phyloP scores from a whole-genome alignment of 257 asterid species.

The Ligustrum vulgare region DNA sequence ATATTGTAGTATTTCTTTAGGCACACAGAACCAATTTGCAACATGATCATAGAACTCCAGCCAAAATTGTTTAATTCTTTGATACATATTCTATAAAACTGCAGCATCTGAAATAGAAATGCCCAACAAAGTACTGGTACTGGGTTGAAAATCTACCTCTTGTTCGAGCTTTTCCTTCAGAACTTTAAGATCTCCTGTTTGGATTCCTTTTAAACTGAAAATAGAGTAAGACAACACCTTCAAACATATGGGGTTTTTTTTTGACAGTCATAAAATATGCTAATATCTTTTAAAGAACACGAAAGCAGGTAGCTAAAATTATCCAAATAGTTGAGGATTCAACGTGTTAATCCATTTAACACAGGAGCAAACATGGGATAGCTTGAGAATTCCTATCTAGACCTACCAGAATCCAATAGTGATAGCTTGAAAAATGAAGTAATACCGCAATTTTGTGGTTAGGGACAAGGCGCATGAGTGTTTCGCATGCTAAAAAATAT shows the following conservation, averaged over 20 bases:
- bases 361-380: not conserved
- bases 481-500: not conserved
- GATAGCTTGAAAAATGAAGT: not conserved
- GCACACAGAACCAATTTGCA: not conserved
- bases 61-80: not conserved
- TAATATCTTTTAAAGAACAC: not conserved
- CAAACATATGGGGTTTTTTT: constrained; percentile 14
- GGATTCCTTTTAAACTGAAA: constrained; percentile 82
- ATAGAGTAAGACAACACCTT: constrained; percentile 18
- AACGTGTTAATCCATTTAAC: not conserved
- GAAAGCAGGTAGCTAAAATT: not conserved
- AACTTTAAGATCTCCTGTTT: constrained; percentile 56
- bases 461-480: not conserved
- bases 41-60: not conserved
- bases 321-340: not conserved
- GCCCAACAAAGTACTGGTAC: not conserved
- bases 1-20: not conserved
- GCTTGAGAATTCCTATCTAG: not conserved
- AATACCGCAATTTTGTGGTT: not conserved
- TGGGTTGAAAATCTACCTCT: constrained; percentile 52
- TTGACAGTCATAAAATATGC: constrained; percentile 7
- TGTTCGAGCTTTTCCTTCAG: constrained; percentile 80
- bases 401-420: not conserved
- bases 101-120: constrained; percentile 5
- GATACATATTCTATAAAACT: not conserved